Conservation (phyloP, 345 rosid species). For the Ceriops decandra region DNA sequence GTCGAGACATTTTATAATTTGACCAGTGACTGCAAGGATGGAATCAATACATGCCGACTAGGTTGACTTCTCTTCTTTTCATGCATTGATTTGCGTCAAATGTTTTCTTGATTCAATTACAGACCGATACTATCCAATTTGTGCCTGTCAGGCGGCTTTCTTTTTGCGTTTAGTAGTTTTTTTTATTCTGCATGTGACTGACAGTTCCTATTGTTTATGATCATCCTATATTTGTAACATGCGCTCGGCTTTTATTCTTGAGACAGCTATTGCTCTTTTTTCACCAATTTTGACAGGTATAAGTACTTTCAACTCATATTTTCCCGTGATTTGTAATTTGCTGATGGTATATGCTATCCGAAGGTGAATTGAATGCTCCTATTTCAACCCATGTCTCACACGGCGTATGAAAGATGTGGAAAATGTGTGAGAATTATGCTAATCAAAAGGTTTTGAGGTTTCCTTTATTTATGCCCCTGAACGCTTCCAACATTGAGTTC, state of each 20-base stretch:
- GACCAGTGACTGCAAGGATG: constrained; percentile 87
- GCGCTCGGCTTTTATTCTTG: constrained; percentile 5
- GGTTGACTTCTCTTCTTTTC: constrained; percentile 23
- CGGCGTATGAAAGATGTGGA: too few relatives aligned
- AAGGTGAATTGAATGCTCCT: too few relatives aligned
- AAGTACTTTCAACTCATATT: not conserved
- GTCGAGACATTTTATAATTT: constrained; percentile 88
- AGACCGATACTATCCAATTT: constrained; percentile 15
- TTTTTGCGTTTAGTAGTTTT: constrained; percentile 17
- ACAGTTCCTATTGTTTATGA: constrained; percentile 14
- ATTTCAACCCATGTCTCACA: too few relatives aligned
- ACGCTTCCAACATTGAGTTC: not conserved
- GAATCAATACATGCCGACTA: constrained; percentile 76
- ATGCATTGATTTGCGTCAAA: constrained; percentile 12
- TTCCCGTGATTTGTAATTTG: not conserved
- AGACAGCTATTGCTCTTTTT: too few relatives aligned
- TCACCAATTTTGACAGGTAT: not conserved
- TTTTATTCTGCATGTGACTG: constrained; percentile 18
- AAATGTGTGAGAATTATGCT: too few relatives aligned
- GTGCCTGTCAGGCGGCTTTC: constrained; percentile 13
- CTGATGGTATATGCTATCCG: too few relatives aligned
- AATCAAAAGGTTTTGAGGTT: not conserved
- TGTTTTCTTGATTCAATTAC: constrained; percentile 16
- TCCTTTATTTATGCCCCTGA: not conserved
- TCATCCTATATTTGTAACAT: constrained; percentile 22